Evolutionary conservation across 208 protist species (phyloP).

Genomic region (Trypanosoma grayi): DNA sequence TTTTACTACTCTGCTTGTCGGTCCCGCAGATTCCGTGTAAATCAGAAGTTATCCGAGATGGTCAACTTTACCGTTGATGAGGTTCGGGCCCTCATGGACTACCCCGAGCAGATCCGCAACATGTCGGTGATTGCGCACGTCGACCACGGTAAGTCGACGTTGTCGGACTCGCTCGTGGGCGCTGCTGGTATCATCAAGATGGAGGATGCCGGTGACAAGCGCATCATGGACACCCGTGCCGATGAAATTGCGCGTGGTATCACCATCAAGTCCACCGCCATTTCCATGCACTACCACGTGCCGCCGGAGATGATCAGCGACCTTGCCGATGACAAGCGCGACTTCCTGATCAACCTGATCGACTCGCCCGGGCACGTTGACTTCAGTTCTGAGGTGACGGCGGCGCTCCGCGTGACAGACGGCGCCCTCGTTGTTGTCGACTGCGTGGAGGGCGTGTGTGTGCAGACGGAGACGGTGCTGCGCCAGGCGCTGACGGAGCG

Average conservation of each 20-base stretch:
- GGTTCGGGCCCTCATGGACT: conserved; percentile 76
- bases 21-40: conserved; percentile 5
- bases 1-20: not conserved
- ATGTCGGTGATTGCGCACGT: conserved; percentile 82
- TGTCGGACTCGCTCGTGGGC: conserved; percentile 97
- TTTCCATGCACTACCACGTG: conserved; percentile 98
- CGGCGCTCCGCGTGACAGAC: conserved; percentile 99
- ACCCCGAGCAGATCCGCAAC: conserved; percentile 65
- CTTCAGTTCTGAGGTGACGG: conserved; percentile 99
- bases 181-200: conserved; percentile 96
- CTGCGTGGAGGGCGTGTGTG: conserved; percentile 98
- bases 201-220: conserved; percentile 72
- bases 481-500: conserved; percentile 94
- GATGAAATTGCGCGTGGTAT: conserved; percentile 97
- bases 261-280: conserved; percentile 99
- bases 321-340: conserved; percentile 58
- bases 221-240: conserved; percentile 68
- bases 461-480: conserved; percentile 99
- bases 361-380: conserved; percentile 97
- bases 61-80: conserved; percentile 83
- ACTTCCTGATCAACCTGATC: conserved; percentile 96
- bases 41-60: conserved; percentile 39
- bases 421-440: conserved; percentile 99
- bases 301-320: conserved; percentile 60
- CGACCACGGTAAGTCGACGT: conserved; percentile 77